Evolutionary conservation across 192 early-diverging fungal species (phyloP), one percentile per base, ranked within the genome.

Genomic region (Diversispora eburnea): DNA sequence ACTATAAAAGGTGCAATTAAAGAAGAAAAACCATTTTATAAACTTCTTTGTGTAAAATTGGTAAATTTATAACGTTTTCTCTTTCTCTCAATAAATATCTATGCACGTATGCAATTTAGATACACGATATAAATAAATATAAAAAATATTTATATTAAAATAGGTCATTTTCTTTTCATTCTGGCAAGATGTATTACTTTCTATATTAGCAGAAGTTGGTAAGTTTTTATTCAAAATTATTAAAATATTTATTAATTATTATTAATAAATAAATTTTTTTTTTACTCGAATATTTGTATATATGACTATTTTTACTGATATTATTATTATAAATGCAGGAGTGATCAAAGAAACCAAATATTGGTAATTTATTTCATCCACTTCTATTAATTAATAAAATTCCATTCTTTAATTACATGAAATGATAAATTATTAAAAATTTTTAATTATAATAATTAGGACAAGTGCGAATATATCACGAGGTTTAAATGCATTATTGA

Each of bases 1-100:
- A 54, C 51, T 41, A 85, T 92, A 71, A 86, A 87, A 67, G 75
- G 80, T 0, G 84, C 84, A 62, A 84, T 88, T 73, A 67, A 67
- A 19, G 80, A 85, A 8, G 62, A 88, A 47, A 83, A 75, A 33
- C 80, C 80, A 0, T 79, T 82, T 62, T 62, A 75, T 22, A 82
- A 82, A 52, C 79, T 82, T 66, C 67, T 82, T 3, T 79, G 78
- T n/a, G 76, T 82, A 48, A 82, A 82, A 43, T 64, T 82, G 54
- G 67, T 68, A 46, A 68, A 15, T 22, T 68, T 1, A 17, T 12
- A 6, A 55, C 46, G n/a, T n/a, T n/a, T n/a, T 41, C 3, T 64
- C 13, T n/a, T 12, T 43, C 10, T 43, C 20, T 64, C 13, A 41
- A 15, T 43, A 20, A 65, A 17, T 65, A 65, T 25, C 2, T 33